Conservation (phyloP, 768 basidiomycete species). For the Serendipita sp. region DNA sequence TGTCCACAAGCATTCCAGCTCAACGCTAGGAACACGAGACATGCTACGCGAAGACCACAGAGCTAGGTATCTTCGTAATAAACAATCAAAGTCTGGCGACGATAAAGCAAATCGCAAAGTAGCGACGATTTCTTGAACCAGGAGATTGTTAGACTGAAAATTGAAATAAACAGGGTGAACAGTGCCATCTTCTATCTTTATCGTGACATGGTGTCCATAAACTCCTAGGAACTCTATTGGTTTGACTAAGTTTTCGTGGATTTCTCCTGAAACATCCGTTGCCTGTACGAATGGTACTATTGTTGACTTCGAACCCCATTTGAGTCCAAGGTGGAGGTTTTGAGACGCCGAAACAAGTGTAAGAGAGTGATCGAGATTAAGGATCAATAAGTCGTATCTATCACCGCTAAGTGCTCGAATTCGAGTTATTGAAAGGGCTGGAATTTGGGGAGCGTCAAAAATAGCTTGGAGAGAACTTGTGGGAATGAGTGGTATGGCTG, state of each 20-base stretch:
- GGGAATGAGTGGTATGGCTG: conserved; percentile 26
- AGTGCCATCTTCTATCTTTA: conserved; percentile 2
- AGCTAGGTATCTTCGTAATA: background rate
- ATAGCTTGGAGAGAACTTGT: conserved; percentile 11
- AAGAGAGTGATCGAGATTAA: conserved; percentile 40
- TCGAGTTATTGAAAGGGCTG: conserved; percentile 38
- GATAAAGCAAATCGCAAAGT: conserved; percentile 2
- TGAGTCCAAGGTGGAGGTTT: conserved; percentile 10
- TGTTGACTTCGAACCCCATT: too few relatives aligned
- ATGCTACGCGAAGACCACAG: background rate
- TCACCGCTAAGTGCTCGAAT: conserved; percentile 45
- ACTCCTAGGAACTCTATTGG: background rate
- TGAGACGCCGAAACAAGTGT: conserved; percentile 31
- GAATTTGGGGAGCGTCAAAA: conserved; percentile 18
- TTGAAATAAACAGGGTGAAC: background rate
- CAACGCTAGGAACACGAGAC: background rate
- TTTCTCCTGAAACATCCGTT: conserved; percentile 5
- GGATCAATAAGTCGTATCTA: conserved; percentile 52
- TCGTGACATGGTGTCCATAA: background rate
- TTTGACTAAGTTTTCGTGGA: background rate
- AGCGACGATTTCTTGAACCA: background rate
- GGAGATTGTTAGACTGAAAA: background rate
- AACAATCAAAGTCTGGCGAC: background rate
- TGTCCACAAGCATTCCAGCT: background rate
- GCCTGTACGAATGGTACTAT: conserved; percentile 12